These are phyloP conservation scores for Candida corydali DNA, from an alignment of 805 yeast genomes.

Conservation along the genomic window DNA sequence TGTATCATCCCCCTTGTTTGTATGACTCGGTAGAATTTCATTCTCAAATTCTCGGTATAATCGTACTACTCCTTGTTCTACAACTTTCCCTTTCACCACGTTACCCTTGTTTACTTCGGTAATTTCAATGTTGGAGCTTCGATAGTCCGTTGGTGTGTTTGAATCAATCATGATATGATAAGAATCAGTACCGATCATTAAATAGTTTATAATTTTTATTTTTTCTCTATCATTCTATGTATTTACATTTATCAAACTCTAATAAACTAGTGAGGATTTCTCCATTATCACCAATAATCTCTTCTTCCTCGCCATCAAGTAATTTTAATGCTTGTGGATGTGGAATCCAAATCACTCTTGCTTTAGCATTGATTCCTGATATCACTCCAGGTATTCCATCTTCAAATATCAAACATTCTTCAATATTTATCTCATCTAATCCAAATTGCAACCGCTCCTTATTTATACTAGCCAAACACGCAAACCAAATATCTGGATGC, in stretches of 20 bases:
- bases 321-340: conserved; percentile 67
- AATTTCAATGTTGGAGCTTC: conserved; percentile 27
- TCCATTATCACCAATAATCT: conserved; percentile 53
- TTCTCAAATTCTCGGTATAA: conserved; percentile 54
- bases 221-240: conserved; percentile 8
- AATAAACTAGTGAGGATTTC: conserved; percentile 48
- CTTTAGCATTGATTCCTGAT: conserved; percentile 81
- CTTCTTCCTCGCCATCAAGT: conserved; percentile 46
- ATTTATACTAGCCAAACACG: conserved; percentile 72
- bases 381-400: conserved; percentile 92
- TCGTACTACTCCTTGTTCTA: conserved; percentile 74
- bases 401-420: conserved; percentile 87
- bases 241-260: conserved; percentile 34
- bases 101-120: conserved; percentile 21
- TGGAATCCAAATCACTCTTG: conserved; percentile 92
- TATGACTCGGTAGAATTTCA: conserved; percentile 9
- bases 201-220: background rate
- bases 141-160: conserved; percentile 21
- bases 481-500: conserved; percentile 85
- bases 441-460: conserved; percentile 40
- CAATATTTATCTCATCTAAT: conserved; percentile 51
- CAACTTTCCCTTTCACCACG: conserved; percentile 49
- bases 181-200: conserved; percentile 40
- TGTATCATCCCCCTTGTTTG: conserved; percentile 48
- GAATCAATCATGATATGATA: conserved; percentile 26